Base-by-base conservation (phyloP, 2,329 filamentous ascomycete genomes). In the Phialophora tarda region DNA sequence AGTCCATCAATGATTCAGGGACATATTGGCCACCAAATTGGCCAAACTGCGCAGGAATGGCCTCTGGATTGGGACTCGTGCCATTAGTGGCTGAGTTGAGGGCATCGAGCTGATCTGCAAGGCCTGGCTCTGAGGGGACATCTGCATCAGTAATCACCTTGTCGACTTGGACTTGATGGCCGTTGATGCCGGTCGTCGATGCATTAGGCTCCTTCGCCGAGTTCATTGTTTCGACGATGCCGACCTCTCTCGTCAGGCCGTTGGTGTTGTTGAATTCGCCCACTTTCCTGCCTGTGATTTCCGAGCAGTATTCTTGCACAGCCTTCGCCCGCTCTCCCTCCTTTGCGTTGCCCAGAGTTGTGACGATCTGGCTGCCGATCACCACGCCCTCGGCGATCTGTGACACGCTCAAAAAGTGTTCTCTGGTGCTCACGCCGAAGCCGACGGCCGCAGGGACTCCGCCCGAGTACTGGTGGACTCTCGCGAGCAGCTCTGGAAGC, bases 1-100 rank as follows among this genome's bases (percentile, higher is more conserved):
- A 98, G 81, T 98, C 94, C 94, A 99, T 98, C 68, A 99, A 85
- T 23, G 93, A 95, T 79, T 99, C 95, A 1, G 95, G 95, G 2
- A 99, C 95, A 76, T 97, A 99, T 79, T 98, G 94, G 17, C 95
- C 95, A 74, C 95, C 95, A 71, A 96, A 99, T 77, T 97, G 91
- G 71, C 95, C 95, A 74, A 99, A 98, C 59, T 93, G 89, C 69
- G 92, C 88, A 12, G 93, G 92, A 59, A 95, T 88, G 73, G 90
- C 88, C 61, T 79, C 73, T 47, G 78, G 77, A 64, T 82, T 76
- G 4, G 73, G 72, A 64, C 72, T 2, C 2, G 67, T 69, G 24
- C 82, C 83, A 62, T 84, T 81, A 71, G 86, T 86, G 54, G 67
- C 48, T 4, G 69, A 67, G 75, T 96, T 95, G 67, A 97, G 83